phyloP scores from a whole-genome alignment of 2,329 filamentous ascomycete species.

The Metarhizium robertsii region DNA sequence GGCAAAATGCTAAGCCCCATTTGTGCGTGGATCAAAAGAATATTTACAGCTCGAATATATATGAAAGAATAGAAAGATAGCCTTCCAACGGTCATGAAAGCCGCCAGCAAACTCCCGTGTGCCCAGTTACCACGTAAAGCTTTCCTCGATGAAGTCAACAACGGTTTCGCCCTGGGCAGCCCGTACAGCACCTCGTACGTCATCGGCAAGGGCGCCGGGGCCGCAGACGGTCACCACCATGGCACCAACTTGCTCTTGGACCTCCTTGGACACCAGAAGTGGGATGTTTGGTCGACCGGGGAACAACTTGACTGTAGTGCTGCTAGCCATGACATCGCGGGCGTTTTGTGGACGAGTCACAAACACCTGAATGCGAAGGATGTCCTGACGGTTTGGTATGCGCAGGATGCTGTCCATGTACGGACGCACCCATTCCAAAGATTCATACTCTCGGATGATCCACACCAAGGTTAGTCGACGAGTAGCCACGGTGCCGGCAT shows the following conservation, averaged over 20 bases:
- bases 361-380: constrained; percentile 81
- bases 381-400: constrained; percentile 71
- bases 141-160: constrained; percentile 70
- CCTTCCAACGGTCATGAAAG: not conserved
- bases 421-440: constrained; percentile 86
- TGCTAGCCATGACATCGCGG: constrained; percentile 70
- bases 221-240: constrained; percentile 82
- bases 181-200: constrained; percentile 61
- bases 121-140: constrained; percentile 51
- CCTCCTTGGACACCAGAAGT: constrained; percentile 72
- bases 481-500: constrained; percentile 65
- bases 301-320: constrained; percentile 80
- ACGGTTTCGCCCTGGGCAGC: constrained; percentile 52
- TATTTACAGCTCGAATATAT: not conserved
- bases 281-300: constrained; percentile 79
- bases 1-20: not conserved
- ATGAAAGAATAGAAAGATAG: not conserved
- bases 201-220: constrained; percentile 64
- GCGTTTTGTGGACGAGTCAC: constrained; percentile 79
- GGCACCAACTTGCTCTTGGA: constrained; percentile 71
- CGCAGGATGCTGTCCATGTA: constrained; percentile 70
- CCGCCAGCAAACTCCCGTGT: not conserved
- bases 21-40: not conserved
- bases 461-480: constrained; percentile 78
- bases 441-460: constrained; percentile 83